A percentile compares a stretch with the other conserved stretches of the same genome.
Conservation (phyloP, 2,329 filamentous ascomycete species). For the Alternaria panax region DNA sequence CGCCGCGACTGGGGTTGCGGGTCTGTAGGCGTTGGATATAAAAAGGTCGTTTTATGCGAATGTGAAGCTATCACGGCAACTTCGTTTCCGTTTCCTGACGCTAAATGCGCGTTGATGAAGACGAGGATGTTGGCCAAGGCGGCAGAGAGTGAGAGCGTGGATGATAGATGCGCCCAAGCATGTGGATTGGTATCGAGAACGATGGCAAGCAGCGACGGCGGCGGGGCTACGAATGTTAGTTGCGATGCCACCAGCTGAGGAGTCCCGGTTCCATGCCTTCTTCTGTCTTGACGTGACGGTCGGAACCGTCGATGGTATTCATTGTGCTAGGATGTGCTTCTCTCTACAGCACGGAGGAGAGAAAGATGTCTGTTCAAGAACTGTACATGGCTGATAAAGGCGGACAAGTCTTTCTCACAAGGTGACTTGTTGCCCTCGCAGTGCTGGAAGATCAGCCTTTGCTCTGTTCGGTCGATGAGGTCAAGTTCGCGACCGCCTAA, state of each 20-base stretch:
- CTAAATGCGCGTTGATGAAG: constrained; percentile 95
- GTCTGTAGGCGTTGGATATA: constrained; percentile 72
- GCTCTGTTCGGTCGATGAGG: constrained; percentile 12
- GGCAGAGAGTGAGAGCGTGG: constrained; percentile 78
- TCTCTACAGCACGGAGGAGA: not conserved
- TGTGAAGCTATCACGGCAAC: constrained; percentile 92
- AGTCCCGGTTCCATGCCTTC: constrained; percentile 33
- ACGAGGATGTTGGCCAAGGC: constrained; percentile 89
- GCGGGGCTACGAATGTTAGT: constrained; percentile 54
- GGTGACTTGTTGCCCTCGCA: not conserved
- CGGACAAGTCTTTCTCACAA: not conserved
- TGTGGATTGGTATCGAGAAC: constrained; percentile 96
- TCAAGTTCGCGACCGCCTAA: constrained; percentile 20
- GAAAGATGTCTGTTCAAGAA: not conserved
- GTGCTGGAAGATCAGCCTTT: not conserved
- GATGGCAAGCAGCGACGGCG: constrained; percentile 86
- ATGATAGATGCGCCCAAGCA: constrained; percentile 82
- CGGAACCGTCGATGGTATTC: constrained; percentile 70
- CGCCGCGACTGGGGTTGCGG: constrained; percentile 25
- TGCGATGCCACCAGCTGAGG: not conserved
- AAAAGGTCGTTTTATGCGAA: constrained; percentile 83
- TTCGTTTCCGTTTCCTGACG: constrained; percentile 91
- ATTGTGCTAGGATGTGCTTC: constrained; percentile 50
- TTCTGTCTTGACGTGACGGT: constrained; percentile 52
- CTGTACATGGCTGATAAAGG: not conserved